These are phyloP conservation scores for Fusarium secorum DNA, from an alignment of 2,329 filamentous ascomycete species.

Conservation along the genomic window DNA sequence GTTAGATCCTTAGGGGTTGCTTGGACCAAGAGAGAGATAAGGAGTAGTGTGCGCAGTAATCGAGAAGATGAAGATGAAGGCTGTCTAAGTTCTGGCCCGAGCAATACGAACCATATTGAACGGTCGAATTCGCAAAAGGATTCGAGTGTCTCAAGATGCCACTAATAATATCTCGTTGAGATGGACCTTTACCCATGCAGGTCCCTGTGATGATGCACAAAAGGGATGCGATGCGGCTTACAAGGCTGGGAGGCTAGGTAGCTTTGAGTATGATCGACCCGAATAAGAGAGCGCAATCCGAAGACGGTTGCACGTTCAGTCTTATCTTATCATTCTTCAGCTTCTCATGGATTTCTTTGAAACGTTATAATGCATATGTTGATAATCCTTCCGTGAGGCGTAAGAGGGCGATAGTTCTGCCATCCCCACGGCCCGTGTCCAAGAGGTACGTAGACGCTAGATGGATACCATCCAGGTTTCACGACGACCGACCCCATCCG, in stretches of 20 bases:
- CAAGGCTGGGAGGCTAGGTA: neutral
- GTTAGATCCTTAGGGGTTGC: conserved; percentile 10
- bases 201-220: neutral
- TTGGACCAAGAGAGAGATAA: neutral
- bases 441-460: neutral
- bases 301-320: neutral
- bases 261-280: conserved; percentile 13
- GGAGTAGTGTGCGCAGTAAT: neutral
- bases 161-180: conserved; percentile 18
- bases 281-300: conserved; percentile 26
- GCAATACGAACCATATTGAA: neutral
- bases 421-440: neutral
- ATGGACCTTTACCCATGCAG: conserved; percentile 4
- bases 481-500: conserved; percentile 7
- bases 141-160: neutral
- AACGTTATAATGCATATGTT: neutral
- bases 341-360: neutral
- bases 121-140: neutral
- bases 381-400: neutral
- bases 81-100: neutral
- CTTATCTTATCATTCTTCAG: conserved; percentile 7
- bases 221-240: conserved; percentile 24
- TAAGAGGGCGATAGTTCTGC: neutral
- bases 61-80: neutral
- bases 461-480: neutral